A percentile compares a stretch with the other conserved stretches of the same genome.
Evolutionary conservation across 1,284 basidiomycete genomes (phyloP).

Genomic region (Pholiota adiposa): DNA sequence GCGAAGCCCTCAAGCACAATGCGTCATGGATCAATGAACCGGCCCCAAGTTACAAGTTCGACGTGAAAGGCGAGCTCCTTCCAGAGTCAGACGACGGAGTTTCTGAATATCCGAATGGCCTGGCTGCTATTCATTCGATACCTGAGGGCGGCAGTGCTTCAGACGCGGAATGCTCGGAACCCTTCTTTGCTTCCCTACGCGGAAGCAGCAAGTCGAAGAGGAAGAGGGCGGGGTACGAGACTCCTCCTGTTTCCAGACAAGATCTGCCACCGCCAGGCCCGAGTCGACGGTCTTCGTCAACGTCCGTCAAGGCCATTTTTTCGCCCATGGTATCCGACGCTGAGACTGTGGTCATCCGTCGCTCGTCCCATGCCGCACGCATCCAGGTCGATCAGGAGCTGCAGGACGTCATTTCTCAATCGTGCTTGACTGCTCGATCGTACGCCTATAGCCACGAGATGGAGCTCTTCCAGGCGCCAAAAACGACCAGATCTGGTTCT

Average conservation of each 20-base stretch:
- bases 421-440: slow-evolving; percentile 61
- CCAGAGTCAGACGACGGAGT: slow-evolving; percentile 38
- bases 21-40: slow-evolving; percentile 63
- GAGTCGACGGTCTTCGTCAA: slow-evolving; percentile 44
- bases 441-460: slow-evolving; percentile 64
- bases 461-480: slow-evolving; percentile 63
- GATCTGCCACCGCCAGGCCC: slow-evolving; percentile 17
- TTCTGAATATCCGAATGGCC: slow-evolving; percentile 41
- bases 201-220: slow-evolving; percentile 29
- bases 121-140: slow-evolving; percentile 65
- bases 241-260: slow-evolving; percentile 14
- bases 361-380: slow-evolving; percentile 70
- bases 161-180: slow-evolving; percentile 35
- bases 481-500: slow-evolving; percentile 43
- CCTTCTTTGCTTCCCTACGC: slow-evolving; percentile 33
- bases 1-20: slow-evolving; percentile 44
- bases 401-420: slow-evolving; percentile 70
- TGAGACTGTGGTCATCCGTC: slow-evolving; percentile 68
- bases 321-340: slow-evolving; percentile 50
- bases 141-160: slow-evolving; percentile 53
- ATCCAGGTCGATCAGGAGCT: slow-evolving; percentile 70
- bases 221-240: slow-evolving; percentile 25
- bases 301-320: slow-evolving; percentile 62
- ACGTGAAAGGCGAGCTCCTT: slow-evolving; percentile 43
- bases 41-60: slow-evolving; percentile 56